Evolutionary conservation across 306 rosid genomes (phyloP).

Genomic region (Trichosanthes cucumerina): DNA sequence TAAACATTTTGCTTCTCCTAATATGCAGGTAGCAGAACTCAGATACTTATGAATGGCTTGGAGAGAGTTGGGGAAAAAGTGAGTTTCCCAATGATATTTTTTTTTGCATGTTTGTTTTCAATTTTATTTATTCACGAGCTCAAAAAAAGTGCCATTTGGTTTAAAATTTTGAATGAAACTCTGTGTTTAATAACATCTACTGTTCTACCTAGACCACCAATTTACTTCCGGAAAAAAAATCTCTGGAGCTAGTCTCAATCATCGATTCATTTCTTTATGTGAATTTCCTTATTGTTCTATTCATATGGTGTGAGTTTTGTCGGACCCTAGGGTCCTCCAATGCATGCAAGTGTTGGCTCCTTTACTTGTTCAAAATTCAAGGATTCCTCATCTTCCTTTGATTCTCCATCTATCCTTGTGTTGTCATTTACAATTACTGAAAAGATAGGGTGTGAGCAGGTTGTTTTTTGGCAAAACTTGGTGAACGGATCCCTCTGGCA

Average conservation of each 20-base stretch:
- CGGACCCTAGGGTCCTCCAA: background rate
- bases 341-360: background rate
- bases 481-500: background rate
- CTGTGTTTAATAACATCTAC: too few species aligned
- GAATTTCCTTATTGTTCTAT: background rate
- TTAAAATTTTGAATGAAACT: background rate
- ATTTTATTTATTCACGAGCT: too few species aligned
- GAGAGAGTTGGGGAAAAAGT: conserved; percentile 59
- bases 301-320: background rate
- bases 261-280: background rate
- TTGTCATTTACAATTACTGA: background rate
- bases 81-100: background rate
- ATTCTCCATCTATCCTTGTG: background rate
- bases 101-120: too few species aligned
- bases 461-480: background rate
- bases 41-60: conserved; percentile 56
- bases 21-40: background rate
- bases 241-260: background rate
- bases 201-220: background rate
- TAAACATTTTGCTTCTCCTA: background rate
- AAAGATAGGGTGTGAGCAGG: background rate
- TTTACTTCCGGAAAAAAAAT: background rate
- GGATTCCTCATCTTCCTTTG: background rate
- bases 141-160: background rate
- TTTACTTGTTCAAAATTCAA: background rate